Percentiles rank a stretch among this genome's conserved stretches.
These are phyloP conservation scores for Amphicarpaea edgeworthii DNA, from an alignment of 306 rosid species.

Conservation along the genomic window DNA sequence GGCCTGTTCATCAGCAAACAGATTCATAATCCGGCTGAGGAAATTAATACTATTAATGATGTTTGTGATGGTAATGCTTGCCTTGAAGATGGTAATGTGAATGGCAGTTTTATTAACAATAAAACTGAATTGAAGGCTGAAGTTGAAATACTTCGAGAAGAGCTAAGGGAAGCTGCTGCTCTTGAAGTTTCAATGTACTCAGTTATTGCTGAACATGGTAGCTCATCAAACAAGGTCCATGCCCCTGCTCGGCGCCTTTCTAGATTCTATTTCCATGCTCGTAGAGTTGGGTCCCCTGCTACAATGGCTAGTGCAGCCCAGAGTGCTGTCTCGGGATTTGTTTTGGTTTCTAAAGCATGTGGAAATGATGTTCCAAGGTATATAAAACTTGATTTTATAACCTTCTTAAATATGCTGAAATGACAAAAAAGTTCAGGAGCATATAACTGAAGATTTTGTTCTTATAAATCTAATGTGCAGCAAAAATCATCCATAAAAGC, in stretches of 20 bases:
- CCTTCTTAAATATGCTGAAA: conserved; percentile 25
- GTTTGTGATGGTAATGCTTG: conserved; percentile 34
- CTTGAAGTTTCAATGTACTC: conserved; percentile 85
- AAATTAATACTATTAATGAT: conserved; percentile 43
- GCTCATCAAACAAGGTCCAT: conserved; percentile 83
- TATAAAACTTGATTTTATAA: conserved; percentile 34
- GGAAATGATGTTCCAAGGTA: conserved; percentile 97
- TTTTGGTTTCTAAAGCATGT: conserved; percentile 88
- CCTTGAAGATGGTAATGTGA: conserved; percentile 41
- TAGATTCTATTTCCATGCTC: conserved; percentile 80
- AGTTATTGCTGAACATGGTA: conserved; percentile 81
- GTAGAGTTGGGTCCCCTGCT: conserved; percentile 61
- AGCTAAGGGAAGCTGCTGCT: conserved; percentile 88
- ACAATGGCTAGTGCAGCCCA: conserved; percentile 72
- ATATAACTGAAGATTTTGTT: conserved; percentile 26
- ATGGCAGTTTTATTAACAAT: conserved; percentile 41
- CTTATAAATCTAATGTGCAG: conserved; percentile 31
- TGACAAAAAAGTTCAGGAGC: conserved; percentile 18
- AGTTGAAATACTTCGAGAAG: conserved; percentile 78
- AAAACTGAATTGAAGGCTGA: conserved; percentile 58
- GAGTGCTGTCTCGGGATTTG: conserved; percentile 77
- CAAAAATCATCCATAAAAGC: neutral
- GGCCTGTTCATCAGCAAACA: conserved; percentile 44
- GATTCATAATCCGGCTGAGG: conserved; percentile 48
- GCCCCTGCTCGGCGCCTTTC: conserved; percentile 94